These are phyloP conservation scores for Ganoderma lingzhi DNA, from an alignment of 1,284 basidiomycete species.

Conservation along the genomic window DNA sequence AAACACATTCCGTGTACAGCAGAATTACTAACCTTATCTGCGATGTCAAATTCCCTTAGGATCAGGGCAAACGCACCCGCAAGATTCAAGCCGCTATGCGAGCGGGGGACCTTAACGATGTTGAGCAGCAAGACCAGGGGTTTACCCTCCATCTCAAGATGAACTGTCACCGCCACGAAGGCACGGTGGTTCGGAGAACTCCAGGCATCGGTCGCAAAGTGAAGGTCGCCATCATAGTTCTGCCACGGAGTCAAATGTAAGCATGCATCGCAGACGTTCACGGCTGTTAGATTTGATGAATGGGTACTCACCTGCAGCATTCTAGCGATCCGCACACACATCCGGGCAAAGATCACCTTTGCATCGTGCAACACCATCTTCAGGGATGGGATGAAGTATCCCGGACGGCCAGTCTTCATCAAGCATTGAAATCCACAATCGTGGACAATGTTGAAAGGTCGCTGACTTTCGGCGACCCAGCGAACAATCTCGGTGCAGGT, in stretches of 20 bases:
- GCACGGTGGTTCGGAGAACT: conserved; percentile 24
- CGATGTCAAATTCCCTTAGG: conserved; percentile 42
- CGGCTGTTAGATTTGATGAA: neutral
- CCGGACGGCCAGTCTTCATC: conserved; percentile 37
- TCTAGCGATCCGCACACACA: conserved; percentile 9
- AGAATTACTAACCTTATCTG: conserved; percentile 41
- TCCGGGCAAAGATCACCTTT: conserved; percentile 13
- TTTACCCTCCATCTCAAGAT: conserved; percentile 19
- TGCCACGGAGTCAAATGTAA: neutral
- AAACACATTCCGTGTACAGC: no score
- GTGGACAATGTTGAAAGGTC: conserved; percentile 33
- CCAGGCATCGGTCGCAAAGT: conserved; percentile 22
- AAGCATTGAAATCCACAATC: conserved; percentile 28
- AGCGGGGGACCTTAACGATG: conserved; percentile 41
- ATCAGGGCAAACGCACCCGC: conserved; percentile 38
- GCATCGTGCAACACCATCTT: conserved; percentile 31
- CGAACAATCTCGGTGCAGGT: conserved; percentile 21
- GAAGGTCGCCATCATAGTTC: conserved; percentile 14
- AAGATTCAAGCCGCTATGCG: conserved; percentile 38
- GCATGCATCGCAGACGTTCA: no score
- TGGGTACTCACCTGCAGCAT: conserved; percentile 14
- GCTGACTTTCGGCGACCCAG: conserved; percentile 29
- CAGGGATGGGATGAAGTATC: conserved; percentile 32
- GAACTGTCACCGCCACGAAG: conserved; percentile 19
- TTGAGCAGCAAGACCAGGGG: conserved; percentile 29